Percentiles rank a stretch among this genome's conserved stretches.
These are phyloP conservation scores for Cyamopsis tetragonoloba DNA, from an alignment of 306 rosid genomes.

Conservation along the genomic window DNA sequence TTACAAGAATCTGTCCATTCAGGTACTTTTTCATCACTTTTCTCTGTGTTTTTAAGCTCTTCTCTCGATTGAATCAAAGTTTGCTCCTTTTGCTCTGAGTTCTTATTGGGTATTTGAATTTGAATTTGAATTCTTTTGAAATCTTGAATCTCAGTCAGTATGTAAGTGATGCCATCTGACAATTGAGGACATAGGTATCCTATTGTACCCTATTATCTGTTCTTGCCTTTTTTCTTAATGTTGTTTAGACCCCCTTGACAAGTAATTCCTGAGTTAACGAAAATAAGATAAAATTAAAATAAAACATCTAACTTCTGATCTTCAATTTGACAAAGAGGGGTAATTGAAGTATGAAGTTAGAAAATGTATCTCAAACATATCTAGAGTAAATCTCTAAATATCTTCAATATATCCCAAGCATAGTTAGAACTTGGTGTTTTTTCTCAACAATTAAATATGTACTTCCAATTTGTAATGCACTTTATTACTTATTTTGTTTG, in stretches of 20 bases:
- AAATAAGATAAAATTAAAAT: not conserved
- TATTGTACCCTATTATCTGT: not conserved
- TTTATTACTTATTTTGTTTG: not conserved
- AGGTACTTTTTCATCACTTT: constrained; percentile 36
- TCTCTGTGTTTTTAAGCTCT: not conserved
- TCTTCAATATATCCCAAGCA: no score
- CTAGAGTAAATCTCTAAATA: no score
- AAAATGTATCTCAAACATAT: no score
- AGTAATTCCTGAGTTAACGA: not conserved
- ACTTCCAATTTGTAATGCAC: not conserved
- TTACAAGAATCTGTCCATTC: no score
- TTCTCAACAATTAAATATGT: not conserved
- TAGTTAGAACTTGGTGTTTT: not conserved
- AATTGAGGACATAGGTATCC: not conserved
- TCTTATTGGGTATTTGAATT: not conserved
- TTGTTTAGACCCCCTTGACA: not conserved
- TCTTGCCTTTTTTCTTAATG: not conserved
- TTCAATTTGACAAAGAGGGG: not conserved
- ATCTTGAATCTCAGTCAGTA: not conserved
- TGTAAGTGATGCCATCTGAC: not conserved
- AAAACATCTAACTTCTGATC: not conserved
- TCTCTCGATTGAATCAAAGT: not conserved
- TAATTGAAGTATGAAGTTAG: no score
- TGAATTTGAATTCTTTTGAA: not conserved
- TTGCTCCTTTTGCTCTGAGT: constrained; percentile 4